phyloP scores from a whole-genome alignment of 305 asterid species.

The Fraxinus velutina region DNA sequence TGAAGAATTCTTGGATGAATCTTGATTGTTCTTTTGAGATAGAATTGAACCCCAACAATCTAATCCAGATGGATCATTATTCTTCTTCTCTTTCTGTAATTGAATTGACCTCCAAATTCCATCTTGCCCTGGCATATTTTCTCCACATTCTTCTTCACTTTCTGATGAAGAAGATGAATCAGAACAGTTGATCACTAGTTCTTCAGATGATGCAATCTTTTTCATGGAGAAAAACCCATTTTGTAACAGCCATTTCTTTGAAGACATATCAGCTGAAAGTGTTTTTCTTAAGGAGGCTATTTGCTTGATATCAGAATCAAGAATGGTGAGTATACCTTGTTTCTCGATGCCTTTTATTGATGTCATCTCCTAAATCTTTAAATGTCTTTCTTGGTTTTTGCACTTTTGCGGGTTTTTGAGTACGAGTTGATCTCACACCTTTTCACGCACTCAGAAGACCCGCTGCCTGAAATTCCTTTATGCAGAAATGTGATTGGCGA shows the following conservation, averaged over 20 bases:
- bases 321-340: constrained; percentile 58
- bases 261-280: constrained; percentile 69
- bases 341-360: constrained; percentile 13
- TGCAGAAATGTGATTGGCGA: neutral
- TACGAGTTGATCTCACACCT: neutral
- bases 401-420: neutral
- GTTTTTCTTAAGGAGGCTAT: constrained; percentile 46
- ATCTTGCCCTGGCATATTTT: constrained; percentile 21
- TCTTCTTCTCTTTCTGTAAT: constrained; percentile 8
- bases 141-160: constrained; percentile 21
- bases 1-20: constrained; percentile 10
- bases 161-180: constrained; percentile 15
- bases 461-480: neutral
- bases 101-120: constrained; percentile 33
- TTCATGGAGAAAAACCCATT: constrained; percentile 46
- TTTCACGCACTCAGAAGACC: neutral
- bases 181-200: neutral
- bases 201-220: constrained; percentile 24
- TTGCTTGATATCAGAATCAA: constrained; percentile 36
- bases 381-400: constrained; percentile 25
- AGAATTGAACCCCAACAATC: constrained; percentile 52
- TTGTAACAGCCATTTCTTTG: constrained; percentile 56
- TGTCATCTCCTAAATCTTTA: constrained; percentile 12
- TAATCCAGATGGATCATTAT: neutral
- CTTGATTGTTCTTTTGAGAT: constrained; percentile 36